Base-by-base conservation (phyloP, 2,329 filamentous ascomycete genomes). In the Arthrocladium fulminans region DNA sequence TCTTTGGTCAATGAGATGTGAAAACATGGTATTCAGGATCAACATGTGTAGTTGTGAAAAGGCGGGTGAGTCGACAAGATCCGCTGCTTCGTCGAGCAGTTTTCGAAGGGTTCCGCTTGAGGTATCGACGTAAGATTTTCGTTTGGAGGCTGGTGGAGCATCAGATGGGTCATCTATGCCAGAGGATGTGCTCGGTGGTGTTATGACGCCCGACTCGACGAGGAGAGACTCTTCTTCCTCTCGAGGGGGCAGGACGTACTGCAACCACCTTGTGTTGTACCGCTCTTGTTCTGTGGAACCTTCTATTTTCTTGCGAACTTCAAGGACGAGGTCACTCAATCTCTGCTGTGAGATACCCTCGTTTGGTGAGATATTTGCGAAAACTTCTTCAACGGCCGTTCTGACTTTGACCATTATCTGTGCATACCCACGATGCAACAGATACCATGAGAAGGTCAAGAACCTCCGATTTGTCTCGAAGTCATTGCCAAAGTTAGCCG, bases 381-480 rank as follows among this genome's bases (percentile, higher is more conserved):
- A 97, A 20, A 90, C 85, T 46, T 94, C 84, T 58, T 84, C 83
- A 20, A 98, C 92, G 3, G 88, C 88, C n/a, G 73, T 71, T 62
- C 88, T 82, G 41, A 98, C 89, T 54, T 83, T 84, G 49, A 80
- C 74, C 76, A 88, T 84, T 49, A 97, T 71, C 50, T 88, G 80
- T 56, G 81, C 80, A 82, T 88, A 97, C 37, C 92, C 92, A 56
- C 81, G 80, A 67, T 98, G 90, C 41, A 98, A 74, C 40, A 98
- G 72, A 89, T 90, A 98, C 92, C 92, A 98, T 68, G 88, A 95
- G 65, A 97, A 94, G 34, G 89, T 94, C 42, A 98, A 74, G 63
- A 97, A 98, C 61, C 86, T 86, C 58, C 89, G 78, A 67, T 98
- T 98, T 27, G 88, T 94, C 65, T 96, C 89, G 58, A 95, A 96